phyloP scores from a whole-genome alignment of 495 filamentous ascomycete genomes.

The Aeminium ludgeri region DNA sequence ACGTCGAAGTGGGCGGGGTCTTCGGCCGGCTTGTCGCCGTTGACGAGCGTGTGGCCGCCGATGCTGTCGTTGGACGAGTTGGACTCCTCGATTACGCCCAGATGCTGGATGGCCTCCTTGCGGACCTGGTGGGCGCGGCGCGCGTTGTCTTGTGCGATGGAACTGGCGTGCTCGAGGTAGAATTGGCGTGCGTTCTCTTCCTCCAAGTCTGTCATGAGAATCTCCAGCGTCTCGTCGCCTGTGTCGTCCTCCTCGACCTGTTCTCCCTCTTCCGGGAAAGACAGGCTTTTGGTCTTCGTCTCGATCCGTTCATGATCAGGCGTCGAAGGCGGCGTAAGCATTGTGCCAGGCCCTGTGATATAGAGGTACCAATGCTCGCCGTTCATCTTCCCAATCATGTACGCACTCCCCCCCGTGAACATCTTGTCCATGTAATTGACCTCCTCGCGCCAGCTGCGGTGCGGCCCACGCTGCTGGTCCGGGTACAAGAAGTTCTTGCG shows the following conservation, averaged over 20 bases:
- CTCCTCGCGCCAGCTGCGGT: slow-evolving; percentile 94
- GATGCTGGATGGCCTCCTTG: slow-evolving; percentile 32
- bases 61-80: slow-evolving; percentile 24
- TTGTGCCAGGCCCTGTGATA: slow-evolving; percentile 67
- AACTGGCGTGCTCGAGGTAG: slow-evolving; percentile 83
- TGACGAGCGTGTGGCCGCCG: slow-evolving; percentile 26
- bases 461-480: slow-evolving; percentile 82
- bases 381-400: slow-evolving; percentile 99
- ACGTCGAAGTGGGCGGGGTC: slow-evolving; percentile 51
- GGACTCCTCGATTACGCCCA: slow-evolving; percentile 28
- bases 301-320: slow-evolving; percentile 39
- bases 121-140: slow-evolving; percentile 35
- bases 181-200: slow-evolving; percentile 87
- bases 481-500: slow-evolving; percentile 97
- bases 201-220: slow-evolving; percentile 96
- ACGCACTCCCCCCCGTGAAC: slow-evolving; percentile 85
- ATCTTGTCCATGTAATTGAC: slow-evolving; percentile 78
- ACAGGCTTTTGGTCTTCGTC: slow-evolving; percentile 55
- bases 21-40: slow-evolving; percentile 17
- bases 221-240: slow-evolving; percentile 82
- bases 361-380: slow-evolving; percentile 99
- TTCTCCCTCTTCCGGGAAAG: slow-evolving; percentile 24
- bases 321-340: slow-evolving; percentile 70
- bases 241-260: slow-evolving; percentile 14
- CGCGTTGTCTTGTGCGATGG: slow-evolving; percentile 51